These are phyloP conservation scores for Botrytis cinerea DNA, from an alignment of 2,329 filamentous ascomycete genomes.

Conservation along the genomic window DNA sequence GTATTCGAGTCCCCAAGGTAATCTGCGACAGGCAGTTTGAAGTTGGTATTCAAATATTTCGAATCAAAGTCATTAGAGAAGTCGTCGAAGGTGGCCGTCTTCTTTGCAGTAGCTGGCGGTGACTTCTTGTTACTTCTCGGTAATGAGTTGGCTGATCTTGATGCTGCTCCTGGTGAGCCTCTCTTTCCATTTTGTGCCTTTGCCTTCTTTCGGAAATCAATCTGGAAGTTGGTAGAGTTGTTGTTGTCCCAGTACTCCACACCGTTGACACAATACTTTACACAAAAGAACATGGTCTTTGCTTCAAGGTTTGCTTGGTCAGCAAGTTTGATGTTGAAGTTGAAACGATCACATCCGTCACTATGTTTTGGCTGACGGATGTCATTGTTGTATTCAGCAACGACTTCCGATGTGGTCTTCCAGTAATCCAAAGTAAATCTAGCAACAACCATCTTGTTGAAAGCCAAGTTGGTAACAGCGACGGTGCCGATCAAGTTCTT, in stretches of 20 bases:
- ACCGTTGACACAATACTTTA: slow-evolving; percentile 82
- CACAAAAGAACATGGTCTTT: slow-evolving; percentile 90
- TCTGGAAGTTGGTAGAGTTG: slow-evolving; percentile 79
- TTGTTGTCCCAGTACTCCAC: slow-evolving; percentile 98
- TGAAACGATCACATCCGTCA: slow-evolving; percentile 81
- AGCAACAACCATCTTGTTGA: slow-evolving; percentile 85
- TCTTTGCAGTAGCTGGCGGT: slow-evolving; percentile 50
- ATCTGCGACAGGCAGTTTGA: slow-evolving; percentile 61
- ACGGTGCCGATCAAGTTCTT: slow-evolving; percentile 82
- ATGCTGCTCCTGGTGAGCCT: slow-evolving; percentile 51
- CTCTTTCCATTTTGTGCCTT: slow-evolving; percentile 62
- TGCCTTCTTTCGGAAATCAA: slow-evolving; percentile 85
- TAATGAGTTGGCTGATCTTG: slow-evolving; percentile 55
- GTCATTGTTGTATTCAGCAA: slow-evolving; percentile 83
- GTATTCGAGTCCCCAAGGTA: slow-evolving; percentile 63
- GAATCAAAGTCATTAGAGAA: slow-evolving; percentile 58
- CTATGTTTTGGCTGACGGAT: slow-evolving; percentile 65
- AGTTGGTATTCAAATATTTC: slow-evolving; percentile 50
- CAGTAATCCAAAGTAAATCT: slow-evolving; percentile 97
- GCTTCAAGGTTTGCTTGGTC: slow-evolving; percentile 88
- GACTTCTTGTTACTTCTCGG: slow-evolving; percentile 66
- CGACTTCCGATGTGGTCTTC: slow-evolving; percentile 96
- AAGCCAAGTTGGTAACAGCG: slow-evolving; percentile 84
- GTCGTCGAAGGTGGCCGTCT: slow-evolving; percentile 64
- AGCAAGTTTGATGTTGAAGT: slow-evolving; percentile 89